Evolutionary conservation across 495 filamentous ascomycete genomes (phyloP).

Genomic region (Gamarada debralockiae): DNA sequence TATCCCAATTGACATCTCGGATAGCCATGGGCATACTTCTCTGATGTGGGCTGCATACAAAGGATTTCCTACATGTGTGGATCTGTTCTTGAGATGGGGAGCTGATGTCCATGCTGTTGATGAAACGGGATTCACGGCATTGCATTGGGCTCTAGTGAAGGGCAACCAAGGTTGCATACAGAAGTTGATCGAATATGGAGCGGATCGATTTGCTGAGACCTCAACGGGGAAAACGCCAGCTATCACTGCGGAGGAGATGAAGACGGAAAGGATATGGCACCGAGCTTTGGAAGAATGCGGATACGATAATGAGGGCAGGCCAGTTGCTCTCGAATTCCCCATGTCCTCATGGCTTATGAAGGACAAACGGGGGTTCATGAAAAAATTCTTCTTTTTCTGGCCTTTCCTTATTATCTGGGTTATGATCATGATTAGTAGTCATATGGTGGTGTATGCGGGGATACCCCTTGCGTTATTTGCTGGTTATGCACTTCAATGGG

Average conservation of each 20-base stretch:
- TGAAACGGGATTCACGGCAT: constrained; percentile 84
- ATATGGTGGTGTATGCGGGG: constrained; percentile 68
- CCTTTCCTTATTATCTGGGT: constrained; percentile 73
- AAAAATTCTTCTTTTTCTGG: constrained; percentile 87
- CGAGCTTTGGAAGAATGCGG: constrained; percentile 80
- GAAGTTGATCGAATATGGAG: constrained; percentile 90
- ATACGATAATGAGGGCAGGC: constrained; percentile 73
- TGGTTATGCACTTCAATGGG: constrained; percentile 72
- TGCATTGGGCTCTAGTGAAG: constrained; percentile 96
- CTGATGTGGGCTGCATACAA: constrained; percentile 99
- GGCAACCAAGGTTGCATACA: constrained; percentile 80
- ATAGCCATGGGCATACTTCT: constrained; percentile 84
- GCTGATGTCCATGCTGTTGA: constrained; percentile 88
- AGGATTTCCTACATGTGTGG: constrained; percentile 85
- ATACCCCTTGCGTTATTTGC: constrained; percentile 64
- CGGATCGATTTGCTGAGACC: constrained; percentile 85
- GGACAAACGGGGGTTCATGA: constrained; percentile 69
- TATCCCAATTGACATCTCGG: constrained; percentile 85
- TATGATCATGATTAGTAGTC: constrained; percentile 66
- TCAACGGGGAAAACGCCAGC: constrained; percentile 84
- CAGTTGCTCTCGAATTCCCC: constrained; percentile 56
- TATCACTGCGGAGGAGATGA: constrained; percentile 83
- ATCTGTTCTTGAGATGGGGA: constrained; percentile 91
- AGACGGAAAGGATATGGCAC: constrained; percentile 75
- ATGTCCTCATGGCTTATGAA: constrained; percentile 55